Base-by-base conservation (phyloP, 345 rosid species). In the Gossypioides kirkii region DNA sequence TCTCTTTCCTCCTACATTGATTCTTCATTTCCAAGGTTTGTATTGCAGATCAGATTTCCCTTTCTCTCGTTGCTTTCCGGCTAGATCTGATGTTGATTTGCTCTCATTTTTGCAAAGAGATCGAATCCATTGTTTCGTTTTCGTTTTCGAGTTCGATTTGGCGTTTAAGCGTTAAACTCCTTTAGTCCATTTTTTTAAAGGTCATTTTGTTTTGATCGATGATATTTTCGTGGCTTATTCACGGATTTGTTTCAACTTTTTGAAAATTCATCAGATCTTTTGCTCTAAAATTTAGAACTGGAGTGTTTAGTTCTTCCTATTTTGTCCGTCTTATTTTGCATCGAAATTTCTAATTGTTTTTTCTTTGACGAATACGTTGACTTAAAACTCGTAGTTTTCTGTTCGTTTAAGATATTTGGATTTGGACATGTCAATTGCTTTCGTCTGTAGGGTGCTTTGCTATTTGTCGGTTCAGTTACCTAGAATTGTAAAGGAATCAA, bases 21-120 rank as follows among this genome's bases (percentile, higher is more conserved):
- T 18, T 52, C 73, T 53, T 70, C 73, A n/a, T 53, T 54, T 53
- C 16, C 73, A 70, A 70, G 73, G 61, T 70, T 53, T 13, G 61
- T 53, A 26, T 50, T 17, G 59, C 50, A 16, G 16, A 28, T 50
- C 58, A 25, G 20, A 10, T 52, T 69, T 52, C 47, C 25, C 42
- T 50, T 50, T 69, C 45, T 69, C 45, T 47, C 10, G 16, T 69
- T 20, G 18, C 32, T 53, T 70, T 20, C 18, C n/a, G 56, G 32
- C 18, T 0, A 52, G 73, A 70, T 70, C 62, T 70, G 61, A 36
- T 70, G 73, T 53, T 2, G 28, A 36, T 70, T 36, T 53, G 12
- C n/a, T 53, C 73, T 69, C 47, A 36, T 12, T 36, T 18, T 65
- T 28, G 38, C 26, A n/a, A 6, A 7, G 10, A 36, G 32, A 53